A percentile compares a stretch with the other conserved stretches of the same genome.
These are phyloP conservation scores for Aspergillus leporis DNA, from an alignment of 495 filamentous ascomycete genomes.

Conservation along the genomic window DNA sequence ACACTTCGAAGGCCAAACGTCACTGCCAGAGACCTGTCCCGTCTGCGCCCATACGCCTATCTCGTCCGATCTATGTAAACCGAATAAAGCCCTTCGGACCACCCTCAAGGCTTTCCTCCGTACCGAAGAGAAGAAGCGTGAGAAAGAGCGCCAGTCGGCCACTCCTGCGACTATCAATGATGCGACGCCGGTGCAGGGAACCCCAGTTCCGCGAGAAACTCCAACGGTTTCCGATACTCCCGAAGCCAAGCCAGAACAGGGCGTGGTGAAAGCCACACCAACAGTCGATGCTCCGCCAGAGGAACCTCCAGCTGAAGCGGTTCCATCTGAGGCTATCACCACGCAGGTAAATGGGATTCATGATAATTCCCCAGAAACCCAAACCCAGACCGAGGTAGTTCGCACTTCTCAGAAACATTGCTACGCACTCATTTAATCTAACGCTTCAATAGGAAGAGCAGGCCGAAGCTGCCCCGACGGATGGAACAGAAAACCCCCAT, in stretches of 20 bases:
- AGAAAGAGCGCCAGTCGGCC: conserved; percentile 54
- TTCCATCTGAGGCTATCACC: conserved; percentile 2
- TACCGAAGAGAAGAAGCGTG: conserved; percentile 81
- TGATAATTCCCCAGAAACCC: conserved; percentile 21
- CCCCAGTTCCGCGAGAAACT: conserved; percentile 20
- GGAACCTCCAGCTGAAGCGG: conserved; percentile 10
- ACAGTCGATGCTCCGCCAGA: conserved; percentile 10
- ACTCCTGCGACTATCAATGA: conserved; percentile 30
- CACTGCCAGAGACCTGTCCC: conserved; percentile 78
- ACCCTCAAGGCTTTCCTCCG: conserved; percentile 87
- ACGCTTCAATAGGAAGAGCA: conserved; percentile 10
- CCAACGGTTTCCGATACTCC: conserved; percentile 5
- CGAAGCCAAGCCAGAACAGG: conserved; percentile 10
- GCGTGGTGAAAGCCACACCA: conserved; percentile 1
- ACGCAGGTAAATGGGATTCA: conserved; percentile 12
- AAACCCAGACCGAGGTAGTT: conserved; percentile 18
- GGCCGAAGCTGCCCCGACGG: conserved; percentile 5
- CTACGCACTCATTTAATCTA: not conserved
- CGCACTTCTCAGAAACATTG: not conserved
- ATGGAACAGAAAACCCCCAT: conserved; percentile 12
- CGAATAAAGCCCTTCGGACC: conserved; percentile 82
- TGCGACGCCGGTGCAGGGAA: conserved; percentile 26
- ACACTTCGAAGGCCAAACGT: conserved; percentile 64
- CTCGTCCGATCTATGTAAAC: conserved; percentile 79
- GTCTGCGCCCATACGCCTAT: conserved; percentile 91